Base-by-base conservation (phyloP, 805 yeast genomes). In the Candida pseudofarinosa region DNA sequence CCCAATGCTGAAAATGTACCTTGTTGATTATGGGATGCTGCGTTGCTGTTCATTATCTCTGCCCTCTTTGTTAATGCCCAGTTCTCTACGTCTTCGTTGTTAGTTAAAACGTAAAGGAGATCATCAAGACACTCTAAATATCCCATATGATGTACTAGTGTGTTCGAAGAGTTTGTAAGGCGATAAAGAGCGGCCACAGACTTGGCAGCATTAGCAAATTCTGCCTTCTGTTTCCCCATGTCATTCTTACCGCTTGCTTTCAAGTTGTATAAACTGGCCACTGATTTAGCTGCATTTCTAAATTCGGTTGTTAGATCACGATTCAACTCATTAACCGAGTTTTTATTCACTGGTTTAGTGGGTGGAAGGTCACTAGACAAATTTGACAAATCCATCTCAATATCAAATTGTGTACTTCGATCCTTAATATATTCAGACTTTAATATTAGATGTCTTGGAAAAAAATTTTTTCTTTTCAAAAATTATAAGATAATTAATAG, bases 201-300 rank as follows among this genome's bases (percentile, higher is more conserved):
- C 39, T 59, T 62, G 33, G 76, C 76, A 20, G 76, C 74, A 35
- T 55, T 54, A 10, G 73, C 60, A 53, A 70, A 70, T 37, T 67
- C 72, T 4, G 49, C 35, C 46, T 62, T 62, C 7, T 20, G 40
- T 30, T 39, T 42, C 8, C 37, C 23, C 12, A 32, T 35, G 26
- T 38, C 37, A 7, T 15, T 19, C n/a, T 36, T 34, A 10, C 44
- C 48, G 6, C 53, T 43, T 12, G 42, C 40, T 12, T 60, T 49
- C 5, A 56, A 48, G 48, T 65, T 66, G 47, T 68, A 69, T 12
- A 71, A 53, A n/a, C 65, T 75, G 13, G 89, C 83, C 19, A 83
- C 85, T 4, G 85, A 74, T 42, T 81, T 76, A 19, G 89, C 89
- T 4, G 89, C 89, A 42, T 71, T 72, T 58, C 80, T 82, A 63